These are phyloP conservation scores for Hypomontagnella submonticulosa DNA, from an alignment of 495 filamentous ascomycete species.

Conservation along the genomic window DNA sequence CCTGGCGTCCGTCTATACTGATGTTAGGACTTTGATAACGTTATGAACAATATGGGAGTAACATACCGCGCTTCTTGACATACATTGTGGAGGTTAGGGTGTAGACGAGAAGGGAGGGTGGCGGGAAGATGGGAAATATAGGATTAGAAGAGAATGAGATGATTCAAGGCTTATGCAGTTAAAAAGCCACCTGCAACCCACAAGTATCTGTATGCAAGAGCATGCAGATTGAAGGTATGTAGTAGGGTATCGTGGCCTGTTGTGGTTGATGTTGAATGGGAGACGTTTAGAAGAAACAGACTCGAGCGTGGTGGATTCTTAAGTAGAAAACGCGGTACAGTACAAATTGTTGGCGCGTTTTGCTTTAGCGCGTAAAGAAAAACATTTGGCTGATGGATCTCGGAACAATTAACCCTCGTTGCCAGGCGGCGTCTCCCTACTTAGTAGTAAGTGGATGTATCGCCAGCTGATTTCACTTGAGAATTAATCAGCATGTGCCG, in stretches of 20 bases:
- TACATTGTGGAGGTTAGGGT: constrained; percentile 58
- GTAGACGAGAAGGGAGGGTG: constrained; percentile 23
- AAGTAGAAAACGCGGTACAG: constrained; percentile 42
- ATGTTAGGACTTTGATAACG: constrained; percentile 37
- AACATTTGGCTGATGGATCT: constrained; percentile 15
- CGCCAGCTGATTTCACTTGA: constrained; percentile 30
- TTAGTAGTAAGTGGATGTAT: constrained; percentile 6
- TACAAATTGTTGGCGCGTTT: constrained; percentile 33
- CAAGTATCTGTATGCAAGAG: constrained; percentile 31
- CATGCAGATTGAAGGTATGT: constrained; percentile 29
- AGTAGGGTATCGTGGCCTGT: constrained; percentile 24
- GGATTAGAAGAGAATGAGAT: neutral
- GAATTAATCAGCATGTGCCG: constrained; percentile 41
- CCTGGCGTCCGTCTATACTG: constrained; percentile 91
- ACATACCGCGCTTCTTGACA: constrained; percentile 69
- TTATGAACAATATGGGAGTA: constrained; percentile 14
- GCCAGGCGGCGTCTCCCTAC: neutral
- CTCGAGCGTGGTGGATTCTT: constrained; percentile 38
- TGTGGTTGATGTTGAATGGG: constrained; percentile 42
- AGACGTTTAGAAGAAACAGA: constrained; percentile 34
- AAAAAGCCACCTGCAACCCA: constrained; percentile 20
- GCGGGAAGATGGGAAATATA: constrained; percentile 17
- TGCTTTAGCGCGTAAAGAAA: constrained; percentile 39
- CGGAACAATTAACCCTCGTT: constrained; percentile 38
- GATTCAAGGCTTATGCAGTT: constrained; percentile 15